Base-by-base conservation (phyloP, 2,329 filamentous ascomycete genomes). In the Ophiostoma triangulosporum region DNA sequence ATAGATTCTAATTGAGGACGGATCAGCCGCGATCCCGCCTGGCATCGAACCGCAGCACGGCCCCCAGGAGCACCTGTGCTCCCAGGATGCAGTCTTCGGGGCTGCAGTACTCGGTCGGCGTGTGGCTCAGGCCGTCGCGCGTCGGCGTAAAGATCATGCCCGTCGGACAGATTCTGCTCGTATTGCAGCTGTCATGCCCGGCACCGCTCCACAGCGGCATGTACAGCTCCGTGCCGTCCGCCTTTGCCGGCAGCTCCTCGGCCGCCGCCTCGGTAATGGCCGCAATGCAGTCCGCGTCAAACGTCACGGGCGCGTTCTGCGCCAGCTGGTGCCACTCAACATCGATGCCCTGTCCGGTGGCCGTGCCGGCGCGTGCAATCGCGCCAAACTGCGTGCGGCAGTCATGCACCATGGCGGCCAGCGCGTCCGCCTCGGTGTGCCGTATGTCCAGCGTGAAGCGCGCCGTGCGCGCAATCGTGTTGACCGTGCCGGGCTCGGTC, bases 381-480 rank as follows among this genome's bases (percentile, higher is more conserved):
- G 68, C 62, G 60, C 81, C 80, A 46, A 86, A 72, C 11, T 67
- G 65, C 2, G 73, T 67, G 5, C 29, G 48, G 48, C 58, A 60
- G 7, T 20, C 27, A 3, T 26, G 51, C 12, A 54, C 51, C 54
- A 59, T 55, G 27, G 15, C 15, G 7, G 53, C 51, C 2, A 87
- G 73, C 2, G 71, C 73, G 24, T 68, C 68, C 60, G 82, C 76
- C 33, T 74, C 70, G 8, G 70, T 73, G 0, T 76, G 73, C 27
- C 84, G 77, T 49, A 88, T 77, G 61, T 88, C 84, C 7, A 88
- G 73, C 17, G 74, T 80, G 64, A 88, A 86, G 36, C 71, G 72
- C 4, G 86, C 85, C 33, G 70, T 66, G 0, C 82, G 81, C 0
- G 84, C 82, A 0, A 88, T 81, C 0, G 85, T 89, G 64, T 89